Evolutionary conservation across 2,329 filamentous ascomycete genomes (phyloP), one percentile per base, ranked within the genome.

Genomic region (Moelleriella libera): DNA sequence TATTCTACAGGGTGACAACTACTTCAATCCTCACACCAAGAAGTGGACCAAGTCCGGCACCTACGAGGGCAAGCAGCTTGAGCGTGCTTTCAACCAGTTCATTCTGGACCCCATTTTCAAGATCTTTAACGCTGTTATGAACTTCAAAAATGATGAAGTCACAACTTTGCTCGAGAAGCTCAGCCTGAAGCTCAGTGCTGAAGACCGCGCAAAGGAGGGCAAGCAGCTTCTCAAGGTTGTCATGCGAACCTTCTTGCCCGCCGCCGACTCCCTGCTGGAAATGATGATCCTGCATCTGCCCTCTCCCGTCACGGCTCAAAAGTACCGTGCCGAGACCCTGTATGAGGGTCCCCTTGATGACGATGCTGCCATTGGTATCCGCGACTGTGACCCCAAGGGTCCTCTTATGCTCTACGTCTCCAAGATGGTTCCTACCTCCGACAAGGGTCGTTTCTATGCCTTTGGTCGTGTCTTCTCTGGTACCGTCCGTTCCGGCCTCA

Each of bases 231-330:
- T 98, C 67, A 98, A 97, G 84, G 80, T 86, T 62, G 80, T 97
- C 74, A 96, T 98, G 90, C 81, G 87, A 69, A 96, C 94, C 68
- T 98, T 97, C 86, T 76, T 98, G 67, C 92, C 92, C 59, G 92
- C 92, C 63, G 92, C 92, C 59, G 92, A 98, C 72, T 94, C 90
- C 62, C 85, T 98, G 57, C 74, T 98, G 68, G 92, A 98, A 81
- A 98, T 98, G 92, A 94, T 98, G 88, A 90, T 97, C 76, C 85
- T 98, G 65, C 92, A 98, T 74, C 80, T 98, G 64, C 92, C 92
- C 63, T 97, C 92, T 57, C 92, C 92, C 67, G 80, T 88, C 62
- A 94, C 87, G 56, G 92, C 92, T 59, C 92, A 98, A 80, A 85
- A 76, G 71, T 98, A 98, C 81, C 92, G 92, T 84, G 84, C 80